Evolutionary conservation across 139 green algal genomes (phyloP).

Genomic region (Chlorella sp.): DNA sequence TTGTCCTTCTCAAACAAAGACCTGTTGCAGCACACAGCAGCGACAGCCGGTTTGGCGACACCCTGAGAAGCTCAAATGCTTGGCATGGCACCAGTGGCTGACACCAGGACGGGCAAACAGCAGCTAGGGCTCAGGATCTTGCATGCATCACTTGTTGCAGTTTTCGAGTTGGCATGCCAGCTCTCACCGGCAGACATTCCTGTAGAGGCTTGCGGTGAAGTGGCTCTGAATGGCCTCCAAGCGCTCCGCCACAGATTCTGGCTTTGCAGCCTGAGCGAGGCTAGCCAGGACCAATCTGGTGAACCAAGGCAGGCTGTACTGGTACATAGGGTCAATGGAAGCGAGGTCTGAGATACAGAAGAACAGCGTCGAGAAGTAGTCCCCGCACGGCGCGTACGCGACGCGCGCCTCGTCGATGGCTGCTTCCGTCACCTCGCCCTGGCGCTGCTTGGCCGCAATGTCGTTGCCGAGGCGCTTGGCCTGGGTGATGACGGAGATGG

Average conservation of each 20-base stretch:
- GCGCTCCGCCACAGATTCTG: conserved; percentile 38
- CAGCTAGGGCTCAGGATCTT: no score
- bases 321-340: conserved; percentile 69
- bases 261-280: conserved; percentile 35
- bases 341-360: conserved; percentile 64
- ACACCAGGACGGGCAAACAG: no score
- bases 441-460: conserved; percentile 62
- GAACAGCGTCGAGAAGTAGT: conserved; percentile 67
- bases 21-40: no score
- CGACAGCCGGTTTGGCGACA: no score
- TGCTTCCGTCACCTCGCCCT: conserved; percentile 47
- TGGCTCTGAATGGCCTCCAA: conserved; percentile 62
- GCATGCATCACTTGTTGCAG: no score
- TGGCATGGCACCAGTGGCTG: no score
- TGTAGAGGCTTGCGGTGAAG: conserved; percentile 70
- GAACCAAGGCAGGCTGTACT: conserved; percentile 73
- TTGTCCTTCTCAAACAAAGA: no score
- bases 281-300: conserved; percentile 53
- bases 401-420: conserved; percentile 62
- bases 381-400: conserved; percentile 61
- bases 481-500: conserved; percentile 66
- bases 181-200: conserved; percentile 42
- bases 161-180: no score
- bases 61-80: no score
- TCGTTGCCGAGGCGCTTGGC: conserved; percentile 70